Evolutionary conservation across 2,329 filamentous ascomycete genomes (phyloP).

Genomic region (Chrysoporthe austroafricana): DNA sequence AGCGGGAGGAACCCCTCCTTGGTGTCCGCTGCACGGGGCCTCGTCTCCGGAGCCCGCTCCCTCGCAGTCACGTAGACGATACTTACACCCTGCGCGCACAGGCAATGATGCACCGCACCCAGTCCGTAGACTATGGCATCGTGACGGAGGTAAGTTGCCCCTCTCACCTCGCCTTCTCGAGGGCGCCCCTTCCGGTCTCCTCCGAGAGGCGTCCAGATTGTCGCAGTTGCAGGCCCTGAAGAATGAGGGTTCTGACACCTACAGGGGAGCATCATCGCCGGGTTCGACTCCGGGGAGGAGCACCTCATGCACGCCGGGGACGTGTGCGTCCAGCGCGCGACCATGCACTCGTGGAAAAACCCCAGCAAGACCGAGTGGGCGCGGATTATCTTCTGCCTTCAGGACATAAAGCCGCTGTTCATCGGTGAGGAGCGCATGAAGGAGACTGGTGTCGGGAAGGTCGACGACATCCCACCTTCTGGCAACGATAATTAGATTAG

Average conservation of each 20-base stretch:
- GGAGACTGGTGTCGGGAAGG: constrained; percentile 32
- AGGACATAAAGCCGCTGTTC: constrained; percentile 31
- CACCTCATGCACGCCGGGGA: constrained; percentile 49
- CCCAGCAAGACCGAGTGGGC: constrained; percentile 45
- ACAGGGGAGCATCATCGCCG: constrained; percentile 48
- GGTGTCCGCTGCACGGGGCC: too few species aligned
- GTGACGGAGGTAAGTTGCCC: constrained; percentile 41
- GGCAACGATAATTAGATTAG: constrained; percentile 24
- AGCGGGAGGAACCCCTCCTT: too few species aligned
- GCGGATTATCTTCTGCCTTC: constrained; percentile 41
- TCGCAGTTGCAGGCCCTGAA: too few species aligned
- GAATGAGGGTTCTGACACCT: too few species aligned
- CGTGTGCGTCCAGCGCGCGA: constrained; percentile 51
- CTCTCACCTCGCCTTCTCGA: not conserved
- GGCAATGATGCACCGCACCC: constrained; percentile 51
- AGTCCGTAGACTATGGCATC: constrained; percentile 53
- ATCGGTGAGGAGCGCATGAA: constrained; percentile 34
- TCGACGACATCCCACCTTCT: constrained; percentile 17
- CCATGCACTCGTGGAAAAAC: constrained; percentile 51
- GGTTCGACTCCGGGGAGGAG: constrained; percentile 50
- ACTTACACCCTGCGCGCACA: not conserved
- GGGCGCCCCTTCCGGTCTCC: not conserved
- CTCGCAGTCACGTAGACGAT: not conserved
- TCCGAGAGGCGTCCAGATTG: too few species aligned
- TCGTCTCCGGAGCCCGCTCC: too few species aligned